Conservation (phyloP, 805 yeast genomes). For the Yarrowia hollandica region DNA sequence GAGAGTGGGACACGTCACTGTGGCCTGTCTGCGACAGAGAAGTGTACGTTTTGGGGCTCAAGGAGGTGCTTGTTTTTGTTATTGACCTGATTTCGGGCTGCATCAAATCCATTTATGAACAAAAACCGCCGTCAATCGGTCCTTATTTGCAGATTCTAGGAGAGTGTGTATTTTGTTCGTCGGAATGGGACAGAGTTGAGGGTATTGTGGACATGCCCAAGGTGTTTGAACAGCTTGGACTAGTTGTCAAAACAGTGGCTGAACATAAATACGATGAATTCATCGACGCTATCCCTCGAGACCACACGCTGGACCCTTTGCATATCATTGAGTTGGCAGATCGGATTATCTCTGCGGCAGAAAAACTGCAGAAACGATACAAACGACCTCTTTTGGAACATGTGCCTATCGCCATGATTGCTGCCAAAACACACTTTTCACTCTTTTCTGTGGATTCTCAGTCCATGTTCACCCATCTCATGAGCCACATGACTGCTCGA, state of each 20-base stretch:
- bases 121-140: slow-evolving; percentile 57
- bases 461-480: slow-evolving; percentile 40
- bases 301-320: slow-evolving; percentile 51
- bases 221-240: background rate
- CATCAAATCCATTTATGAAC: slow-evolving; percentile 34
- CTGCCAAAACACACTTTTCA: slow-evolving; percentile 39
- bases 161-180: slow-evolving; percentile 52
- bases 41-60: slow-evolving; percentile 40
- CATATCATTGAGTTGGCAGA: slow-evolving; percentile 62
- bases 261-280: slow-evolving; percentile 48
- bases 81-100: background rate
- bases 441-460: slow-evolving; percentile 41
- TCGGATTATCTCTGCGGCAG: slow-evolving; percentile 51
- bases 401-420: slow-evolving; percentile 49
- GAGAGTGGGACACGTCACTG: slow-evolving; percentile 32
- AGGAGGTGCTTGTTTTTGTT: slow-evolving; percentile 43
- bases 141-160: slow-evolving; percentile 53
- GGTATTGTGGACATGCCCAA: slow-evolving; percentile 1
- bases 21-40: slow-evolving; percentile 20
- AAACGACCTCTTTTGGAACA: slow-evolving; percentile 61
- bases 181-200: slow-evolving; percentile 7
- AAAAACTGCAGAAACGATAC: slow-evolving; percentile 58
- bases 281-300: slow-evolving; percentile 58
- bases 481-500: slow-evolving; percentile 34
- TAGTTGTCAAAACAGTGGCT: slow-evolving; percentile 44